Evolutionary conservation across 257 asterid genomes (phyloP).

Genomic region (Avicennia marina): DNA sequence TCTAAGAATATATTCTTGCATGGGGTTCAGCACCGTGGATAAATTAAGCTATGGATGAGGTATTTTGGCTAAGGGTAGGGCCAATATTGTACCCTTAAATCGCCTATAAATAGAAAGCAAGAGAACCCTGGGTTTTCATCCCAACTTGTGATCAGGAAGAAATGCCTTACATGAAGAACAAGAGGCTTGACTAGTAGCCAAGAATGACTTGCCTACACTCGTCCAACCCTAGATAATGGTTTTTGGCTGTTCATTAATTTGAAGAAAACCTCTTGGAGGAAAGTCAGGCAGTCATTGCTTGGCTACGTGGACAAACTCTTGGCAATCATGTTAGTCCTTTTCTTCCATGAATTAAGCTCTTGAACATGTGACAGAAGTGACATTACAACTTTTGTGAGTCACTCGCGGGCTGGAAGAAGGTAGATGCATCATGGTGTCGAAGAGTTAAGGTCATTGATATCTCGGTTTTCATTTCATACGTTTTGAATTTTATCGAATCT

Average conservation of each 20-base stretch:
- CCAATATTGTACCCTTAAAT: neutral
- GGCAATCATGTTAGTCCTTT: constrained; percentile 5
- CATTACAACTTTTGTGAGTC: neutral
- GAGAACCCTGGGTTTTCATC: neutral
- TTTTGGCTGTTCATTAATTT: neutral
- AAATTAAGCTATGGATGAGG: constrained; percentile 3
- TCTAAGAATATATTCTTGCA: constrained; percentile 13
- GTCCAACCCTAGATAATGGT: neutral
- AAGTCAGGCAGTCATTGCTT: constrained; percentile 2
- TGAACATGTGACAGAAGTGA: neutral
- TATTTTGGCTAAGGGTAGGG: constrained; percentile 5
- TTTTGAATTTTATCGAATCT: too few species aligned
- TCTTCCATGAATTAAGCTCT: constrained; percentile 1
- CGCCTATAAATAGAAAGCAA: constrained; percentile 12
- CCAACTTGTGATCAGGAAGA: constrained; percentile 1
- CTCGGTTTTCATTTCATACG: too few species aligned
- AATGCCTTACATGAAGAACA: constrained; percentile 13
- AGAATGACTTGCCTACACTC: constrained; percentile 18
- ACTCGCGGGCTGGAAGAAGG: neutral
- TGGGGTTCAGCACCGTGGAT: neutral
- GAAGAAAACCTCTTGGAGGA: neutral
- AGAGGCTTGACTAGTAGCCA: constrained; percentile 20
- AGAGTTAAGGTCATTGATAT: too few species aligned
- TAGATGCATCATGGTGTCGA: too few species aligned
- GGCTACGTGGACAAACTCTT: constrained; percentile 12